These are phyloP conservation scores for Syncephalastrum contaminatum DNA, from an alignment of 371 early-diverging fungal species.

Conservation along the genomic window DNA sequence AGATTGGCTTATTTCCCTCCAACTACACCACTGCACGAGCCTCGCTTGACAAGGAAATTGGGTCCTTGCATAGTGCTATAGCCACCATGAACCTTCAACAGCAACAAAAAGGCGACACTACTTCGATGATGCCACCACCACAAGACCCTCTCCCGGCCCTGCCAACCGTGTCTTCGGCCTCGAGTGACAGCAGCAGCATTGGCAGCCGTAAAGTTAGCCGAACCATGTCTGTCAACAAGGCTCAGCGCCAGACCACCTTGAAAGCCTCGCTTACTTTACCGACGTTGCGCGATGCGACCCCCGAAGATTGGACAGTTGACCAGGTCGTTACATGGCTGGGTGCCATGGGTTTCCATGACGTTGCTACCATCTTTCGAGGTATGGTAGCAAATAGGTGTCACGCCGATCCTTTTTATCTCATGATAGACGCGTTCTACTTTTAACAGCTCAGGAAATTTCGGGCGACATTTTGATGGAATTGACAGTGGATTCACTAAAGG, in stretches of 20 bases:
- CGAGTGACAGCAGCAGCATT: too few species aligned
- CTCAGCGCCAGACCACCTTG: slow-evolving; percentile 11
- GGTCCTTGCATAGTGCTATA: too few species aligned
- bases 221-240: background rate
- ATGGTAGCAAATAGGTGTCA: slow-evolving; percentile 2
- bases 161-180: too few species aligned
- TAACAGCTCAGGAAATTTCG: slow-evolving; percentile 57
- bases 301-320: slow-evolving; percentile 35
- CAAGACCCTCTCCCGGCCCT: too few species aligned
- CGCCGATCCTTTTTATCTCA: slow-evolving; percentile 1
- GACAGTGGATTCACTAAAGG: slow-evolving; percentile 57
- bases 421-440: background rate
- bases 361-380: slow-evolving; percentile 54
- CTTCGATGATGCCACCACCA: too few species aligned
- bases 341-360: slow-evolving; percentile 49
- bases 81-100: too few species aligned
- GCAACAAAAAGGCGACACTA: too few species aligned
- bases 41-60: too few species aligned
- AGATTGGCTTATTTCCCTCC: slow-evolving; percentile 67
- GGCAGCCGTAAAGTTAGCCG: too few species aligned
- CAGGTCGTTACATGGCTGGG: slow-evolving; percentile 35
- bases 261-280: slow-evolving; percentile 14
- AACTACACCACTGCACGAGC: slow-evolving; percentile 42
- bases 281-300: slow-evolving; percentile 10
- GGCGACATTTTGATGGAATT: slow-evolving; percentile 60